phyloP scores from a whole-genome alignment of 305 asterid genomes.

The Nicotiana rustica region DNA sequence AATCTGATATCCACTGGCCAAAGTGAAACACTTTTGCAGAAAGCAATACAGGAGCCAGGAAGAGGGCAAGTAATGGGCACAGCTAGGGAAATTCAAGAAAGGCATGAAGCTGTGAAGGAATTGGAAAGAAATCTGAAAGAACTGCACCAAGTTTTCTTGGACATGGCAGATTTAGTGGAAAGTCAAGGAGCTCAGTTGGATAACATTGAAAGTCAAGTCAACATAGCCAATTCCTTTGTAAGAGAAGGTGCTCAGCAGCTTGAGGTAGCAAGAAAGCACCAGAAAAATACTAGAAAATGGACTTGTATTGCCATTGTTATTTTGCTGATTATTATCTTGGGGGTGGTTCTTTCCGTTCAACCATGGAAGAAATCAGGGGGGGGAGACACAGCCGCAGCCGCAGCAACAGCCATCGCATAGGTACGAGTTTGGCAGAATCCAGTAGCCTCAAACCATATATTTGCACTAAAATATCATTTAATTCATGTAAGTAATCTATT shows the following conservation, averaged over 20 bases:
- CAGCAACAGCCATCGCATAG: too few relatives aligned
- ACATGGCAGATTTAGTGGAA: slow-evolving; percentile 66
- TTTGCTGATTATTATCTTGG: slow-evolving; percentile 54
- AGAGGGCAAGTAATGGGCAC: slow-evolving; percentile 70
- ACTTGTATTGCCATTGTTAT: slow-evolving; percentile 57
- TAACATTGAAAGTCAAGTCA: slow-evolving; percentile 66
- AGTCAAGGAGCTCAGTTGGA: slow-evolving; percentile 65
- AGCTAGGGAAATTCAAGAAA: slow-evolving; percentile 62
- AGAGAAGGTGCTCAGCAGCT: slow-evolving; percentile 58
- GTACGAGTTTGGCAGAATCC: too few relatives aligned
- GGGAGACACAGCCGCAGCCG: not conserved
- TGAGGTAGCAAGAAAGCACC: slow-evolving; percentile 60
- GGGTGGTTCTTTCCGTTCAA: slow-evolving; percentile 55
- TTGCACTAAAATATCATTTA: too few relatives aligned
- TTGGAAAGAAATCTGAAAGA: slow-evolving; percentile 61
- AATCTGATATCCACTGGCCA: slow-evolving; percentile 59
- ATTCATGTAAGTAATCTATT: too few relatives aligned
- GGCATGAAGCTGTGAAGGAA: slow-evolving; percentile 70
- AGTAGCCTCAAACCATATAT: too few relatives aligned
- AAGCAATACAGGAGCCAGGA: slow-evolving; percentile 72
- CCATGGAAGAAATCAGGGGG: slow-evolving; percentile 52
- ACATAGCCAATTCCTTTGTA: slow-evolving; percentile 58
- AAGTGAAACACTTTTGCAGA: slow-evolving; percentile 64
- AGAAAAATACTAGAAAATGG: slow-evolving; percentile 63
- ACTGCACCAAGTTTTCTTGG: slow-evolving; percentile 62